Percentiles rank a stretch among this genome's conserved stretches.
Evolutionary conservation across 2,329 filamentous ascomycete genomes (phyloP).

Genomic region (Colletotrichum sojae): DNA sequence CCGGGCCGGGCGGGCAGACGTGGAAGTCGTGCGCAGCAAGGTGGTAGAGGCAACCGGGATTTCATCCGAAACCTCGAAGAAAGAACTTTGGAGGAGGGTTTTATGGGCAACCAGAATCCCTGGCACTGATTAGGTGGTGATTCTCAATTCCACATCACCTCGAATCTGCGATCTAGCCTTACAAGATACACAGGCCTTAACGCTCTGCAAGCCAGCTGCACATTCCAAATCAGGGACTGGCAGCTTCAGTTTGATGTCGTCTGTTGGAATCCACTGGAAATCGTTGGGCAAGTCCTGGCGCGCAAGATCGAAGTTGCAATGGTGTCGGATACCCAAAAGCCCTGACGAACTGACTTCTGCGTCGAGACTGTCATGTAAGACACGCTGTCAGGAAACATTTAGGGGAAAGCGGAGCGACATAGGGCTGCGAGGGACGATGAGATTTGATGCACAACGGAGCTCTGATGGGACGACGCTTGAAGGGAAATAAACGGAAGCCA

Average conservation of each 20-base stretch:
- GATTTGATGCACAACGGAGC: conserved; percentile 22
- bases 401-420: conserved; percentile 12
- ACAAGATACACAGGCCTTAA: neutral
- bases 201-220: neutral
- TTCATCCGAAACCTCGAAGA: conserved; percentile 97
- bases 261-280: neutral
- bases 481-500: conserved; percentile 20
- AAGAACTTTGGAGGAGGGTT: conserved; percentile 92
- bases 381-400: conserved; percentile 13
- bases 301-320: conserved; percentile 13
- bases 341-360: conserved; percentile 12
- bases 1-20: conserved; percentile 75
- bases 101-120: conserved; percentile 75
- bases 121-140: conserved; percentile 73
- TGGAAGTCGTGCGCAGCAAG: conserved; percentile 79
- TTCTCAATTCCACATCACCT: conserved; percentile 5
- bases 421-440: conserved; percentile 6
- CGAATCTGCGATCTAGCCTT: neutral
- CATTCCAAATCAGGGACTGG: neutral
- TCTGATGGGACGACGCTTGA: conserved; percentile 28
- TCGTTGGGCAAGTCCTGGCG: conserved; percentile 1
- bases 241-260: conserved; percentile 2
- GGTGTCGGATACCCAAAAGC: conserved; percentile 35
- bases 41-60: conserved; percentile 78
- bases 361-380: conserved; percentile 22